These are phyloP conservation scores for Collybiopsis confluens DNA, from an alignment of 768 basidiomycete genomes.

Conservation along the genomic window DNA sequence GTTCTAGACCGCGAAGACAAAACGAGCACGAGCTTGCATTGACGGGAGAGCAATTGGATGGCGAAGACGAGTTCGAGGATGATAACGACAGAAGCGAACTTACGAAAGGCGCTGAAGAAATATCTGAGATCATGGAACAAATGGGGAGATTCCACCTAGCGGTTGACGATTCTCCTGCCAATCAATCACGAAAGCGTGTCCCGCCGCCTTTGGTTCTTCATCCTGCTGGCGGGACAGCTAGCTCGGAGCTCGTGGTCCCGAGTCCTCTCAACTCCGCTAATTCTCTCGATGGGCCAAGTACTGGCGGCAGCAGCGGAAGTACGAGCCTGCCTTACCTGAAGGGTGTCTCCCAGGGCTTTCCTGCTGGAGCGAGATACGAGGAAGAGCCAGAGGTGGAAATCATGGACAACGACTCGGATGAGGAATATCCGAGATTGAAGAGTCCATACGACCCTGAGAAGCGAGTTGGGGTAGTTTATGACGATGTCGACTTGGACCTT, in stretches of 20 bases:
- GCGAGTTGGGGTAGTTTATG: conserved; percentile 46
- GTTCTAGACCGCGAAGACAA: conserved; percentile 38
- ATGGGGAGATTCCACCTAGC: conserved; percentile 8
- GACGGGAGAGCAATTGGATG: conserved; percentile 19
- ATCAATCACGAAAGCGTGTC: conserved; percentile 21
- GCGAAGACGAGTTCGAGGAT: conserved; percentile 29
- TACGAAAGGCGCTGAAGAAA: conserved; percentile 15
- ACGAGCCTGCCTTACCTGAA: conserved; percentile 45
- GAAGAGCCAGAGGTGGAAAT: conserved; percentile 25
- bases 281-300: neutral
- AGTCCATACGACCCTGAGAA: conserved; percentile 39
- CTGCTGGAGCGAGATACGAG: conserved; percentile 9
- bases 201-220: conserved; percentile 58
- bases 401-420: conserved; percentile 39
- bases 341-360: conserved; percentile 16
- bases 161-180: neutral
- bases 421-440: conserved; percentile 26
- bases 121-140: conserved; percentile 29
- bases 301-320: conserved; percentile 28
- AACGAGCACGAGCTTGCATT: conserved; percentile 21
- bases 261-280: conserved; percentile 25
- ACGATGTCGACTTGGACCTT: conserved; percentile 48
- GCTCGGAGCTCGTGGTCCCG: conserved; percentile 28
- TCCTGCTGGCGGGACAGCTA: conserved; percentile 24
- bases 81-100: conserved; percentile 33